phyloP scores from a whole-genome alignment of 495 filamentous ascomycete genomes.

The Aspergillus homomorphus region DNA sequence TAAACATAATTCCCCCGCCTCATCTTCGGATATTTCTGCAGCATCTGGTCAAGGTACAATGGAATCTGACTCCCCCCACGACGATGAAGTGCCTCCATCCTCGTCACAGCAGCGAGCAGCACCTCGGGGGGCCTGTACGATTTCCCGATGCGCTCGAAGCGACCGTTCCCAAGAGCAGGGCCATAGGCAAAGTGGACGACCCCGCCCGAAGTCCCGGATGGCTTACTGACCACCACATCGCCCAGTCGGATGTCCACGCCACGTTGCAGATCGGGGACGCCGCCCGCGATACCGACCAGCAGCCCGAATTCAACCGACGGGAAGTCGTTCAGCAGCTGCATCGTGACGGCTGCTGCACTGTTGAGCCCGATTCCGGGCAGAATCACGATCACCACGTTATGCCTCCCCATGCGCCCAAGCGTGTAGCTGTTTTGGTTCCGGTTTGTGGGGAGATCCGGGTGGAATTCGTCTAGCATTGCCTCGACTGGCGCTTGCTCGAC shows the following conservation, averaged over 20 bases:
- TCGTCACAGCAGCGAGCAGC: conserved; percentile 24
- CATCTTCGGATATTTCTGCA: conserved; percentile 6
- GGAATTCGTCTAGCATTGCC: conserved; percentile 7
- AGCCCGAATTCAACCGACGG: background rate
- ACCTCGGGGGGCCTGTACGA: conserved; percentile 26
- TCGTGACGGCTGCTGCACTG: background rate
- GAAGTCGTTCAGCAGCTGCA: background rate
- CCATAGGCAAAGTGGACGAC: conserved; percentile 1
- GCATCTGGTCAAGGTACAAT: background rate
- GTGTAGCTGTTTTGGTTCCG: conserved; percentile 5
- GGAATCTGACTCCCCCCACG: conserved; percentile 13
- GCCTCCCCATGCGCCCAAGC: background rate
- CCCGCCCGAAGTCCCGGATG: background rate
- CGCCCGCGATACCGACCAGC: conserved; percentile 4
- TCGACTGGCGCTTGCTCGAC: conserved; percentile 5
- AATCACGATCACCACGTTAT: conserved; percentile 1
- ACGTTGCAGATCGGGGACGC: background rate
- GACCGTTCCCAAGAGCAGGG: background rate
- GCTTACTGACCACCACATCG: conserved; percentile 4
- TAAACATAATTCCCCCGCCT: conserved; percentile 1
- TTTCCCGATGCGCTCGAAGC: conserved; percentile 25
- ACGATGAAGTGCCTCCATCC: conserved; percentile 19
- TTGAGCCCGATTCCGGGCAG: background rate
- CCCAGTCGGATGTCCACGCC: conserved; percentile 4
- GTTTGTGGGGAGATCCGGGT: background rate